A percentile compares a stretch with the other conserved stretches of the same genome.
Conservation (phyloP, 1,139 yeast genomes). For the Debaryomyces psychrophilus region DNA sequence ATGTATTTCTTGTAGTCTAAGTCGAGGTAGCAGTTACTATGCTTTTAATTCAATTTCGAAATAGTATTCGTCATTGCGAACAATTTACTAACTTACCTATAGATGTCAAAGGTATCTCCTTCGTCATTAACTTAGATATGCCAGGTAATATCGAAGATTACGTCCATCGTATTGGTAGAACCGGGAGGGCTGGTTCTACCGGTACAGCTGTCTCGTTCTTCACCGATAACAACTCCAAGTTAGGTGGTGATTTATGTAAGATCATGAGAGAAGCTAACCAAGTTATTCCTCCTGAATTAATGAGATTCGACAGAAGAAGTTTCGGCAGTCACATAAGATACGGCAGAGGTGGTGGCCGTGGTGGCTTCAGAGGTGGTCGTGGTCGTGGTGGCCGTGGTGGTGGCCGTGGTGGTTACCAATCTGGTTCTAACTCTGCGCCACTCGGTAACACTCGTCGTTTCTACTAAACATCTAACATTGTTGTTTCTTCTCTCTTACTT, state of each 20-base stretch:
- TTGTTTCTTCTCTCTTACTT: not conserved
- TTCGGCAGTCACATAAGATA: constrained; percentile 59
- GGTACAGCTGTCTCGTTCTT: constrained; percentile 97
- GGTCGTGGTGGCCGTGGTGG: constrained; percentile 35
- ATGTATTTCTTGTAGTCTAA: constrained; percentile 12
- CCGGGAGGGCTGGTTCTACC: constrained; percentile 96
- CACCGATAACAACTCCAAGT: constrained; percentile 82
- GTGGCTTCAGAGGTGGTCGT: constrained; percentile 52
- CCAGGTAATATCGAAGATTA: constrained; percentile 98
- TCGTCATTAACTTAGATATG: constrained; percentile 93
- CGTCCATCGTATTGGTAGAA: constrained; percentile 95
- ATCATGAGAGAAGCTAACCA: constrained; percentile 97
- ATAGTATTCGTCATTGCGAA: not conserved
- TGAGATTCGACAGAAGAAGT: constrained; percentile 57
- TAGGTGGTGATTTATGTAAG: constrained; percentile 89
- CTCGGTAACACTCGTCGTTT: constrained; percentile 33
- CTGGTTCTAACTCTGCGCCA: constrained; percentile 38
- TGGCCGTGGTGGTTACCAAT: constrained; percentile 28
- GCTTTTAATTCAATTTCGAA: constrained; percentile 7
- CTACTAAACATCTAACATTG: constrained; percentile 14
- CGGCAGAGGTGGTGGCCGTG: constrained; percentile 57
- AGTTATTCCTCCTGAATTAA: constrained; percentile 69
- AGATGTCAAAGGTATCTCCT: constrained; percentile 97
- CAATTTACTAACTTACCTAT: constrained; percentile 36
- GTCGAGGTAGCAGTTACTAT: constrained; percentile 5